Evolutionary conservation across 2,329 filamentous ascomycete genomes (phyloP), one percentile per base, ranked within the genome.

Genomic region (Cladosporium colombiae): DNA sequence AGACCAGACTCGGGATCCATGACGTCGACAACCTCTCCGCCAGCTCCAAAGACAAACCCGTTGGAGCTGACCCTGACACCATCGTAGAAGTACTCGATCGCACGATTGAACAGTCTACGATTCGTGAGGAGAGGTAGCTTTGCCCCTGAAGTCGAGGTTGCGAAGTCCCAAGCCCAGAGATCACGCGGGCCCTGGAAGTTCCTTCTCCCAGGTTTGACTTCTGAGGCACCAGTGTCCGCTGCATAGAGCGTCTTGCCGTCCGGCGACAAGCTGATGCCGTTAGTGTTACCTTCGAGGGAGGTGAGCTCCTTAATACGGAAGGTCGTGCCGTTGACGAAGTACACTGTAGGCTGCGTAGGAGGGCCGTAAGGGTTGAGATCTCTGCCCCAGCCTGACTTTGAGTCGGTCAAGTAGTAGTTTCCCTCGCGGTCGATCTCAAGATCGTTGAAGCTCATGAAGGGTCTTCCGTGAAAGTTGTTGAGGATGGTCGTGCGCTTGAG

Each of bases 401-500:
- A 73, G 53, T 75, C 74, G 2, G 74, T 75, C 66, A 75, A 73
- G 64, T 70, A 72, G 57, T 74, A 65, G 14, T 71, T 68, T 5
- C 67, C 67, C 64, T 82, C 86, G 70, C 11, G 84, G 73, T 25
- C 85, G 68, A 86, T 75, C 2, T 81, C 79, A 0, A 85, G 78
- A 67, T 89, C 86, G 68, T 88, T 88, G 4, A 87, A 75, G 0
- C 85, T 87, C 73, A 83, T 87, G 75, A 88, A 87, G 56, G 85
- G 74, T 80, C 85, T 81, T 8, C 87, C 86, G 44, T 85, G 85
- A 72, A 79, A 89, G 73, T 85, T 87, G 71, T 86, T 86, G 16
- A 89, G 65, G 7, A 89, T 75, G 0, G 69, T 62, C 37, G 68
- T 68, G n/a, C 67, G 62, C 18, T 64, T 60, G 5, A 57, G 50